phyloP scores from a whole-genome alignment of 805 yeast genomes.

The Kodamaea hsintzibuensis region DNA sequence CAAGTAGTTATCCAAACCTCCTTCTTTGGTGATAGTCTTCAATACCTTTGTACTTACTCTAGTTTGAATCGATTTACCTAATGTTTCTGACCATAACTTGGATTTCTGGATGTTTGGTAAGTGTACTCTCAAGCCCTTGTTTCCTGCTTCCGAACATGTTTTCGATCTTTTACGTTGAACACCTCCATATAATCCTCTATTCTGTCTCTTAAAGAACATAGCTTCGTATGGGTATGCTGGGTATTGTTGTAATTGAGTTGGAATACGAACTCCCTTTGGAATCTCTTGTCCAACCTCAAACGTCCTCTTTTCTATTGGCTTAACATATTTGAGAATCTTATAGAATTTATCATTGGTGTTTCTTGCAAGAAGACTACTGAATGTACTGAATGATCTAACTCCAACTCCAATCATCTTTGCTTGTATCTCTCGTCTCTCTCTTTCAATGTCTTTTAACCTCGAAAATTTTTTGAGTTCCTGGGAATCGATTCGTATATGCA shows the following conservation, averaged over 20 bases:
- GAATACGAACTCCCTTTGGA: slow-evolving; percentile 27
- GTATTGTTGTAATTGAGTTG: slow-evolving; percentile 20
- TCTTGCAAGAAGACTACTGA: slow-evolving; percentile 10
- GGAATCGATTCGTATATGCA: background rate
- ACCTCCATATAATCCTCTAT: slow-evolving; percentile 90
- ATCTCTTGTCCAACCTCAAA: slow-evolving; percentile 40
- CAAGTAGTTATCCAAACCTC: slow-evolving; percentile 89
- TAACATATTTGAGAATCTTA: slow-evolving; percentile 41
- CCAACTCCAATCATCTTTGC: slow-evolving; percentile 1
- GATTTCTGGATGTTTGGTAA: slow-evolving; percentile 77
- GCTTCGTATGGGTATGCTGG: slow-evolving; percentile 66
- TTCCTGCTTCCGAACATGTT: slow-evolving; percentile 73
- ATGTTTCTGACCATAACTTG: slow-evolving; percentile 80
- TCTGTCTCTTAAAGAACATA: slow-evolving; percentile 74
- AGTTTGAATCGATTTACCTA: slow-evolving; percentile 56
- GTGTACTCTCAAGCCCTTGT: slow-evolving; percentile 73
- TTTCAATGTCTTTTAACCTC: background rate
- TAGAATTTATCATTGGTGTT: slow-evolving; percentile 34
- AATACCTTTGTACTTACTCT: slow-evolving; percentile 78
- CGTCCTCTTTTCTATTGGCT: slow-evolving; percentile 35
- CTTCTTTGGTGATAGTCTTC: slow-evolving; percentile 86
- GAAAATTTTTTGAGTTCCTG: background rate
- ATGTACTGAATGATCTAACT: slow-evolving; percentile 10
- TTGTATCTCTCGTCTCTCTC: no score
- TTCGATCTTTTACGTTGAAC: slow-evolving; percentile 75